phyloP scores from a whole-genome alignment of 495 filamentous ascomycete species.

The Staphylotrichum tortipilum region DNA sequence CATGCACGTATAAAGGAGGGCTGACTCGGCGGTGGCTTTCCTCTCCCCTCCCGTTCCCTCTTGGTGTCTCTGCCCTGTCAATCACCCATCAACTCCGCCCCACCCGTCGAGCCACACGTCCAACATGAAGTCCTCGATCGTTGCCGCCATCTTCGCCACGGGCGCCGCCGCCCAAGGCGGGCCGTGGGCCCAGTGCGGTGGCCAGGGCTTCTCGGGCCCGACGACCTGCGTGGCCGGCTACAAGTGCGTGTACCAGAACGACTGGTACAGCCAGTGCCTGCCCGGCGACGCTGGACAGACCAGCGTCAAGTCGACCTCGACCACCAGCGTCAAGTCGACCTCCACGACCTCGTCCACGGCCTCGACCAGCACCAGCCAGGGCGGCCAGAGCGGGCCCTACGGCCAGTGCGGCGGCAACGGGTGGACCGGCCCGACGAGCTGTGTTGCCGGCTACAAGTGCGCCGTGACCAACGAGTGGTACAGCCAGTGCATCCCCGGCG shows the following conservation, averaged over 20 bases:
- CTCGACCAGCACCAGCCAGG: slow-evolving; percentile 3
- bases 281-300: slow-evolving; percentile 16
- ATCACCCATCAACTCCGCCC: neutral
- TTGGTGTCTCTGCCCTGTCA: no score
- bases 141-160: slow-evolving; percentile 18
- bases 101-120: neutral
- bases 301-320: no score
- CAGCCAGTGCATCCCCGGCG: no score
- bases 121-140: slow-evolving; percentile 23
- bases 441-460: no score
- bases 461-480: no score
- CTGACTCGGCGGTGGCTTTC: no score
- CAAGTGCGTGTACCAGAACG: slow-evolving; percentile 32
- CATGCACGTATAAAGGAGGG: no score
- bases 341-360: slow-evolving; percentile 6
- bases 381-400: no score
- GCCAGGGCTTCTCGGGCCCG: slow-evolving; percentile 29
- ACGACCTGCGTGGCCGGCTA: slow-evolving; percentile 36
- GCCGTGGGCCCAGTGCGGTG: slow-evolving; percentile 40
- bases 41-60: no score
- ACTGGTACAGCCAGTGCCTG: slow-evolving; percentile 38
- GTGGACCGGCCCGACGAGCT: no score
- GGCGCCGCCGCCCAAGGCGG: slow-evolving; percentile 19
- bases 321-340: slow-evolving; percentile 12
- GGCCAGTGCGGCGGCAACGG: no score